phyloP scores from a whole-genome alignment of 2,329 filamentous ascomycete genomes.

The Xylariaceae sp. region DNA sequence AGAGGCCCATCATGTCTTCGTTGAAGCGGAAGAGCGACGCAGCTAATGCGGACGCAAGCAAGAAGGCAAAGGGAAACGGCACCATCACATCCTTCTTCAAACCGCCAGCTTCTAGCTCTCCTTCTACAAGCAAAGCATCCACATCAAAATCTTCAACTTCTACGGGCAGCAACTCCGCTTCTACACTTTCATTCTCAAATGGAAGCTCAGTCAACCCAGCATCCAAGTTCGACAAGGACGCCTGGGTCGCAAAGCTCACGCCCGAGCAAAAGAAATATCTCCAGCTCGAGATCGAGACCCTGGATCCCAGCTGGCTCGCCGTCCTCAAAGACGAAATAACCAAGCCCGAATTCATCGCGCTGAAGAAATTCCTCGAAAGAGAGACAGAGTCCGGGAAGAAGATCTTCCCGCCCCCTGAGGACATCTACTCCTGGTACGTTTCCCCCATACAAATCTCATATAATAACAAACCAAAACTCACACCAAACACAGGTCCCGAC shows the following conservation, averaged over 20 bases:
- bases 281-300: slow-evolving; percentile 82
- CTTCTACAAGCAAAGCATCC: slow-evolving; percentile 7
- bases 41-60: slow-evolving; percentile 53
- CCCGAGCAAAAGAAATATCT: slow-evolving; percentile 78
- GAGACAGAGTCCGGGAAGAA: slow-evolving; percentile 70
- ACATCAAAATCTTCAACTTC: slow-evolving; percentile 19
- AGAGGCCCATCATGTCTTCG: slow-evolving; percentile 42
- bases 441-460: too few species aligned
- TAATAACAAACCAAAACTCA: not conserved
- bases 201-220: slow-evolving; percentile 18
- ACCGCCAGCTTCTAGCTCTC: slow-evolving; percentile 50
- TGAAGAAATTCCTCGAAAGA: slow-evolving; percentile 80
- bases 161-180: slow-evolving; percentile 28
- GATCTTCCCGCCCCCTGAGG: slow-evolving; percentile 79
- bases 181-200: not conserved
- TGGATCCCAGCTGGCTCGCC: slow-evolving; percentile 87
- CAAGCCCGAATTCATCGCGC: slow-evolving; percentile 71
- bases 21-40: slow-evolving; percentile 62
- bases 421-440: slow-evolving; percentile 88
- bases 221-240: slow-evolving; percentile 75
- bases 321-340: slow-evolving; percentile 82
- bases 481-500: slow-evolving; percentile 65
- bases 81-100: slow-evolving; percentile 90
- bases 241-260: slow-evolving; percentile 77
- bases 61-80: slow-evolving; percentile 68